phyloP scores from a whole-genome alignment of 192 early-diverging fungal genomes.

The Coemansia sp. region DNA sequence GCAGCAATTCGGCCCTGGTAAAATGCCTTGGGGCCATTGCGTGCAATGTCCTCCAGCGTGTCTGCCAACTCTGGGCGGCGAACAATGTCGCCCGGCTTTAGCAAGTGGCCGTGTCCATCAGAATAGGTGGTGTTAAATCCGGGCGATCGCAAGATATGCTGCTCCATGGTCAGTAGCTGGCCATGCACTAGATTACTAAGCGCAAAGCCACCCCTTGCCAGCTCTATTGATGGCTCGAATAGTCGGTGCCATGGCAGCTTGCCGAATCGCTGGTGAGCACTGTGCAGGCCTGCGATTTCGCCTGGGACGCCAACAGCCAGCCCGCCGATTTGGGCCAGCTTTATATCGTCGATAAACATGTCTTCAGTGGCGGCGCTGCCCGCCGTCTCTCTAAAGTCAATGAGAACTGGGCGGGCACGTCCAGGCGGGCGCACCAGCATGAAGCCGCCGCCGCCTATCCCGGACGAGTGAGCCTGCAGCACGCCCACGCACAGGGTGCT shows the following conservation, averaged over 20 bases:
- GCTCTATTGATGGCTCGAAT: constrained; percentile 69
- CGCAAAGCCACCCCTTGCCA: constrained; percentile 72
- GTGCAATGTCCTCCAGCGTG: constrained; percentile 61
- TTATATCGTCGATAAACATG: constrained; percentile 78
- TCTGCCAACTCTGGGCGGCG: constrained; percentile 56
- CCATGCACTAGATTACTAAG: constrained; percentile 51
- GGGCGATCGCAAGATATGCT: constrained; percentile 21
- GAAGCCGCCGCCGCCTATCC: constrained; percentile 95
- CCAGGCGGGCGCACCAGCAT: constrained; percentile 71
- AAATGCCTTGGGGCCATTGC: constrained; percentile 58
- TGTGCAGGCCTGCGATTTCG: constrained; percentile 81
- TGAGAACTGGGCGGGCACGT: constrained; percentile 54
- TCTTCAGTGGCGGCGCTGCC: constrained; percentile 64
- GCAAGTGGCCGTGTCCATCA: constrained; percentile 65
- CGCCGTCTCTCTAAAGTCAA: constrained; percentile 89
- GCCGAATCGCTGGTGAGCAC: constrained; percentile 75
- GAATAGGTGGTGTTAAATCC: constrained; percentile 53
- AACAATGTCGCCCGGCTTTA: constrained; percentile 65
- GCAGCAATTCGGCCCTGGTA: constrained; percentile 64
- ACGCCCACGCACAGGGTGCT: constrained; percentile 81
- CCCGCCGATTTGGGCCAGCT: constrained; percentile 65
- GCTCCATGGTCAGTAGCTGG: constrained; percentile 28
- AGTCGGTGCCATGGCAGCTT: constrained; percentile 77
- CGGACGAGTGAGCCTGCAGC: constrained; percentile 82
- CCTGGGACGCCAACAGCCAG: constrained; percentile 78